Evolutionary conservation across 768 basidiomycete genomes (phyloP).

Genomic region (Suillus occidentalis): DNA sequence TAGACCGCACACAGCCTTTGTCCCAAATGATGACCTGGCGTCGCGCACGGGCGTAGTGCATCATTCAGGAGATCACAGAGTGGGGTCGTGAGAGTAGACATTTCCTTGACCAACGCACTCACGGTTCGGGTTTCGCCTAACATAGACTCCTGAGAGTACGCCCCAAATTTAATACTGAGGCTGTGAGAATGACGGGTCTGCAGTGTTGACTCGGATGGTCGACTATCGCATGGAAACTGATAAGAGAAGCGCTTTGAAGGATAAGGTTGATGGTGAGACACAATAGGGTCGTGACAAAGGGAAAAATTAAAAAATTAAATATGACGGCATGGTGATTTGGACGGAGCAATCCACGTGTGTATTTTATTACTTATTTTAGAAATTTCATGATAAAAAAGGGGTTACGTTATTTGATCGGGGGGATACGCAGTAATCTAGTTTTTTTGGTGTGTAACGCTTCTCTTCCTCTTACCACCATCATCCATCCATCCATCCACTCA

Average conservation of each 20-base stretch:
- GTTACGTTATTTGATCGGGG: conserved; percentile 5
- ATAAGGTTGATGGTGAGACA: neutral
- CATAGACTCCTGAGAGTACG: too few species aligned
- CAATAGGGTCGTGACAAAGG: neutral
- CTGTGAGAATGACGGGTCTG: too few species aligned
- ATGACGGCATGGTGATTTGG: neutral
- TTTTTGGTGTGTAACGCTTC: neutral
- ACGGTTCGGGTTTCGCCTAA: neutral
- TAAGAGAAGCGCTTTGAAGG: neutral
- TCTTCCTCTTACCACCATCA: neutral
- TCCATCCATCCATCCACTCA: neutral
- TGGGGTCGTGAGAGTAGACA: neutral
- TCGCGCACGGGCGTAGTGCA: neutral
- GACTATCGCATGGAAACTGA: too few species aligned
- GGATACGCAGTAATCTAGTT: conserved; percentile 3
- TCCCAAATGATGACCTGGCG: neutral
- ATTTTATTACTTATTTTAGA: neutral
- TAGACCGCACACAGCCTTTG: neutral
- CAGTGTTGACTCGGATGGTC: too few species aligned
- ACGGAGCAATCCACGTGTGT: neutral
- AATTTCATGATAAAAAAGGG: conserved; percentile 1
- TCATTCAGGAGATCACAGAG: neutral
- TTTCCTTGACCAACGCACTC: neutral
- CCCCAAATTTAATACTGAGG: too few species aligned
- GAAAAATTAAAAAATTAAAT: neutral